Conservation (phyloP, 2,329 filamentous ascomycete species). For the Ustulina deusta region DNA sequence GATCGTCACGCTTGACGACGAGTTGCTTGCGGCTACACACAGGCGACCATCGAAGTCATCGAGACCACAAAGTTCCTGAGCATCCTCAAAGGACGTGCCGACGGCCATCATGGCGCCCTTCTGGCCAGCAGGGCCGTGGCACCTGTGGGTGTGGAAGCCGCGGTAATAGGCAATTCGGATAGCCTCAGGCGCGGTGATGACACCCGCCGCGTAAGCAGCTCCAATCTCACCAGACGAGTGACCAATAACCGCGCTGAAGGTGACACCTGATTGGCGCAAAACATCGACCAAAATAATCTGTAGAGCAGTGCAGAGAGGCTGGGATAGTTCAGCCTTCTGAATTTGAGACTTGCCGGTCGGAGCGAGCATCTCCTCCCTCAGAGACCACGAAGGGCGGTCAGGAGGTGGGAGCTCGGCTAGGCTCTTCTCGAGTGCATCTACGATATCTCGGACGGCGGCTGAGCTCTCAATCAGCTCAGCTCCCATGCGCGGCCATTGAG, state of each 20-base stretch:
- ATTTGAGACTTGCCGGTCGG: conserved; percentile 46
- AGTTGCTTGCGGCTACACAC: conserved; percentile 43
- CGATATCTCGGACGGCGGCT: conserved; percentile 18
- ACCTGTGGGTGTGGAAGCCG: not conserved
- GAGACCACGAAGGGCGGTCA: conserved; percentile 45
- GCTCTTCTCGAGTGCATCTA: conserved; percentile 12
- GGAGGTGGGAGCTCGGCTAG: not conserved
- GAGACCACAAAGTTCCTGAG: conserved; percentile 41
- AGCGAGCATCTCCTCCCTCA: conserved; percentile 40
- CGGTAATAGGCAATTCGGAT: conserved; percentile 20
- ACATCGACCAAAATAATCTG: conserved; percentile 39
- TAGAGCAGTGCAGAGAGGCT: conserved; percentile 46
- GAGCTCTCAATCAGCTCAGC: conserved; percentile 3
- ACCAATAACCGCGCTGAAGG: conserved; percentile 12
- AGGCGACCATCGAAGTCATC: conserved; percentile 47
- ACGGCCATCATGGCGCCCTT: conserved; percentile 59
- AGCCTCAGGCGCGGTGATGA: conserved; percentile 7
- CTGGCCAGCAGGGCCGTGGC: not conserved
- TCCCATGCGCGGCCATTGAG: conserved; percentile 14
- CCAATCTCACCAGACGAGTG: conserved; percentile 24
- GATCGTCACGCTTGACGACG: conserved; percentile 34
- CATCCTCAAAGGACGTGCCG: conserved; percentile 54
- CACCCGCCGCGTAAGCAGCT: conserved; percentile 16
- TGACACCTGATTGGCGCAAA: not conserved
- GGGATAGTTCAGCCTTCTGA: conserved; percentile 43